These are phyloP conservation scores for Phaffia tasmanica DNA, from an alignment of 768 basidiomycete genomes.

Conservation along the genomic window DNA sequence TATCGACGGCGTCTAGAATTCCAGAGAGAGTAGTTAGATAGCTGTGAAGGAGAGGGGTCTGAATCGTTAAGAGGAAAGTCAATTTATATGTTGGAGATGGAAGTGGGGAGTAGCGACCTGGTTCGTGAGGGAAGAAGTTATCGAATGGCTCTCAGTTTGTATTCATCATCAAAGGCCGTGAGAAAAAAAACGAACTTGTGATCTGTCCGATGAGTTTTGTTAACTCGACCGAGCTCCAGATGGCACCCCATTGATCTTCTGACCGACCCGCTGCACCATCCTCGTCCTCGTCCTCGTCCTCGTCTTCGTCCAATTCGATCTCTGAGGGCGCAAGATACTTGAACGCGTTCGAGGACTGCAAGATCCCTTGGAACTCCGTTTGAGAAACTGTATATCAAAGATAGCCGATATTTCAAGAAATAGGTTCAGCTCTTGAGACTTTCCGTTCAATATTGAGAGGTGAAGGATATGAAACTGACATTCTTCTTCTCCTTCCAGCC, in stretches of 20 bases:
- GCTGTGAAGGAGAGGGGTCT: conserved; percentile 67
- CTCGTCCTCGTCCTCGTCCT: conserved; percentile 50
- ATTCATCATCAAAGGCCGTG: background rate
- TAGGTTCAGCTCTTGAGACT: background rate
- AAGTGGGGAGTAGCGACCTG: conserved; percentile 83
- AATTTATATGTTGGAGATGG: conserved; percentile 65
- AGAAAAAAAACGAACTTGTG: conserved; percentile 50
- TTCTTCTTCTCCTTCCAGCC: conserved; percentile 77
- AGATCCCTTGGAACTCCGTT: conserved; percentile 72
- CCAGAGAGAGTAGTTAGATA: conserved; percentile 68
- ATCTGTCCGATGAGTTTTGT: conserved; percentile 83
- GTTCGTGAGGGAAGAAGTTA: background rate
- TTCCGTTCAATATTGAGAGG: background rate
- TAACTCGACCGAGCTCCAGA: conserved; percentile 62
- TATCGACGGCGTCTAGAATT: conserved; percentile 89
- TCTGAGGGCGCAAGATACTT: conserved; percentile 43
- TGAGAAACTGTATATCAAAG: conserved; percentile 57
- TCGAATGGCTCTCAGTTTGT: background rate
- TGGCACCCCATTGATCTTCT: conserved; percentile 49
- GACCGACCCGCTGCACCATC: conserved; percentile 35
- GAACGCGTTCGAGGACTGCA: conserved; percentile 76
- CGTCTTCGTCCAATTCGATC: conserved; percentile 30
- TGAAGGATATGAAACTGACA: conserved; percentile 50
- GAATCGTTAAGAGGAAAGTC: conserved; percentile 71
- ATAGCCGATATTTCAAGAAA: background rate